Conservation (phyloP, 257 asterid genomes). For the Solanum pimpinellifolium region DNA sequence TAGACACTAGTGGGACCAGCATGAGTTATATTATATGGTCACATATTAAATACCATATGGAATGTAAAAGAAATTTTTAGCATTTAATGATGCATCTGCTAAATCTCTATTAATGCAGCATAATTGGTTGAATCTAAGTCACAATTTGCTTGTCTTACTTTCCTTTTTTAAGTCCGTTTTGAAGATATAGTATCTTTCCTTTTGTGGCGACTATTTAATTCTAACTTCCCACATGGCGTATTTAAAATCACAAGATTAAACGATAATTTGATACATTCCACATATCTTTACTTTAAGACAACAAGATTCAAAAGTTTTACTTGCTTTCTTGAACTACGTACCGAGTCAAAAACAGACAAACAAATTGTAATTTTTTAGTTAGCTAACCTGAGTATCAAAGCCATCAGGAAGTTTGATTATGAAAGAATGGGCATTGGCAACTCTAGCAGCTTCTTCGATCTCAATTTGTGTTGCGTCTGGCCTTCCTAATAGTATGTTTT, state of each 20-base stretch:
- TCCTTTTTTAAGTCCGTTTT: too few species aligned
- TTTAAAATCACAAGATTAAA: neutral
- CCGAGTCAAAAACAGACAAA: neutral
- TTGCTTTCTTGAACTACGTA: neutral
- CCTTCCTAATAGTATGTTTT: conserved; percentile 68
- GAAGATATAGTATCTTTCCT: neutral
- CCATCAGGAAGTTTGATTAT: conserved; percentile 74
- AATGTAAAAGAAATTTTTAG: neutral
- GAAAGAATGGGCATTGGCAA: conserved; percentile 78
- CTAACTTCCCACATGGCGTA: neutral
- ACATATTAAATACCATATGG: conserved; percentile 1
- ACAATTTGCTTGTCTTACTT: too few species aligned
- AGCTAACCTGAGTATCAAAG: conserved; percentile 66
- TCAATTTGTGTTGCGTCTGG: conserved; percentile 51
- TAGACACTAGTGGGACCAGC: conserved; percentile 4
- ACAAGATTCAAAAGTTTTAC: neutral
- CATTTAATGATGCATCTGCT: neutral
- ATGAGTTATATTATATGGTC: neutral
- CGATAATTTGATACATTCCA: neutral
- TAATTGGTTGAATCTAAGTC: neutral
- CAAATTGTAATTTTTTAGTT: neutral
- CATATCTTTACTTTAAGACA: too few species aligned
- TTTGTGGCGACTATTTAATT: neutral
- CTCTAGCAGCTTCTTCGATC: conserved; percentile 80
- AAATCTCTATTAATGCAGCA: neutral